Percentiles rank a stretch among this genome's conserved stretches.
These are phyloP conservation scores for Naganishia sp. DNA, from an alignment of 1,284 basidiomycete genomes.

Conservation along the genomic window DNA sequence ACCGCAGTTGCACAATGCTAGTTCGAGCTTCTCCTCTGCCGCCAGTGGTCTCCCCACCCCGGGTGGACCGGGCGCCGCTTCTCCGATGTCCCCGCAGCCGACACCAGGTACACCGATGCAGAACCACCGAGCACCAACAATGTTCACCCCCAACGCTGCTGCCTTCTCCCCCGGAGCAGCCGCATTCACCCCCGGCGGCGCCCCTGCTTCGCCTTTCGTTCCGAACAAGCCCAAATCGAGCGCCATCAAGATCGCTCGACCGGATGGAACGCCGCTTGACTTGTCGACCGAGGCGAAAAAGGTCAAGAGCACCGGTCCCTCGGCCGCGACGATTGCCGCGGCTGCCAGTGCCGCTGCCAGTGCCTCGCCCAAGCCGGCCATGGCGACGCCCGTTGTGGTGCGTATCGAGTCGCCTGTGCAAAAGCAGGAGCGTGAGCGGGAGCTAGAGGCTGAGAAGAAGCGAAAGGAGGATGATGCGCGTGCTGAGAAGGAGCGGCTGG, in stretches of 20 bases:
- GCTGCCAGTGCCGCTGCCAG: slow-evolving; percentile 18
- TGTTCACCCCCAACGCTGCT: slow-evolving; percentile 24
- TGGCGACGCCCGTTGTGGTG: slow-evolving; percentile 43
- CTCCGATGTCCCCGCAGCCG: slow-evolving; percentile 39
- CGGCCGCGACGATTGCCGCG: slow-evolving; percentile 12
- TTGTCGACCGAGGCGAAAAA: slow-evolving; percentile 38
- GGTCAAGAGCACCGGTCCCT: slow-evolving; percentile 39
- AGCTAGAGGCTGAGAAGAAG: slow-evolving; percentile 39
- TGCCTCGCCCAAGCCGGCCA: slow-evolving; percentile 35
- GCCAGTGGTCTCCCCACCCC: not conserved
- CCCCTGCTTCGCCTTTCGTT: slow-evolving; percentile 32
- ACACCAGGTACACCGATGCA: slow-evolving; percentile 21
- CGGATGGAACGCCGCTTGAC: slow-evolving; percentile 50
- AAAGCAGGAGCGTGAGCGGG: slow-evolving; percentile 50
- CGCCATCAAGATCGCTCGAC: slow-evolving; percentile 50
- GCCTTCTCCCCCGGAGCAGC: slow-evolving; percentile 26
- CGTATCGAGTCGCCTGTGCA: slow-evolving; percentile 59
- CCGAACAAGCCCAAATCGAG: slow-evolving; percentile 18
- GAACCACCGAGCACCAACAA: slow-evolving; percentile 23
- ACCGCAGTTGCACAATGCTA: slow-evolving; percentile 16
- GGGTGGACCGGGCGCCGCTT: slow-evolving; percentile 33
- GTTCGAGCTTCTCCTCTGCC: slow-evolving; percentile 13
- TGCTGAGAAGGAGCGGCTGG: slow-evolving; percentile 41
- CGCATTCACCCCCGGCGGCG: slow-evolving; percentile 32
- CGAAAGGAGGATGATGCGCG: slow-evolving; percentile 38